phyloP scores from a whole-genome alignment of 1,139 yeast species.

The Eremothecium gossypii region DNA sequence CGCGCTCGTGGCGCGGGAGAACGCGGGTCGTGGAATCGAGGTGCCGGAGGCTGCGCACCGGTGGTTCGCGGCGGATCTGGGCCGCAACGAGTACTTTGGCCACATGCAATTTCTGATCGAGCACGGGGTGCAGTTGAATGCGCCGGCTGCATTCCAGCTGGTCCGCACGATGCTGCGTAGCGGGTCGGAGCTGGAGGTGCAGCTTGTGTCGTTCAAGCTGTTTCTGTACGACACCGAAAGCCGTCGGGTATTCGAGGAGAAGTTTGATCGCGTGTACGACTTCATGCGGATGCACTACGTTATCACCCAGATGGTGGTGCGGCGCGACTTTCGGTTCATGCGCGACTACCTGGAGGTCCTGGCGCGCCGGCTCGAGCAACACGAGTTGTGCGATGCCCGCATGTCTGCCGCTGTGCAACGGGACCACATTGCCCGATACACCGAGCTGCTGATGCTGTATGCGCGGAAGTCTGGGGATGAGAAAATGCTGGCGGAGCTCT shows the following conservation, averaged over 20 bases:
- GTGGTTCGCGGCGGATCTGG: constrained; percentile 21
- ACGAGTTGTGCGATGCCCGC: constrained; percentile 5
- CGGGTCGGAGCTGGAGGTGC: constrained; percentile 23
- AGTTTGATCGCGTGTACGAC: constrained; percentile 18
- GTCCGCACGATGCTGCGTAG: constrained; percentile 14
- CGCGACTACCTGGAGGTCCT: constrained; percentile 19
- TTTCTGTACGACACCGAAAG: constrained; percentile 14
- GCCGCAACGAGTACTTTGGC: constrained; percentile 13
- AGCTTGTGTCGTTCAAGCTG: constrained; percentile 22
- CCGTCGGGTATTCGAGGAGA: constrained; percentile 10
- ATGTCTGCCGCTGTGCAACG: constrained; percentile 6
- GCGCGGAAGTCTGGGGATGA: constrained; percentile 13
- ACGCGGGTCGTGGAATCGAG: constrained; percentile 8
- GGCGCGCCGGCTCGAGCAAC: constrained; percentile 15
- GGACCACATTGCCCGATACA: constrained; percentile 13
- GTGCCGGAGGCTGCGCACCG: constrained; percentile 20
- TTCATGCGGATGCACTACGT: constrained; percentile 17
- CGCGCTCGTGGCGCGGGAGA: no score
- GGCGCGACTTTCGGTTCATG: constrained; percentile 15
- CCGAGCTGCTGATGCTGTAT: constrained; percentile 14
- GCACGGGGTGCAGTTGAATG: constrained; percentile 16
- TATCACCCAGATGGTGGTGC: constrained; percentile 11
- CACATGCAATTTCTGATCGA: constrained; percentile 23
- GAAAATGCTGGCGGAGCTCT: constrained; percentile 15
- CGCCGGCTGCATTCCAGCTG: constrained; percentile 11